phyloP scores from a whole-genome alignment of 2,329 filamentous ascomycete species.

The Pestalotiopsis sp. region DNA sequence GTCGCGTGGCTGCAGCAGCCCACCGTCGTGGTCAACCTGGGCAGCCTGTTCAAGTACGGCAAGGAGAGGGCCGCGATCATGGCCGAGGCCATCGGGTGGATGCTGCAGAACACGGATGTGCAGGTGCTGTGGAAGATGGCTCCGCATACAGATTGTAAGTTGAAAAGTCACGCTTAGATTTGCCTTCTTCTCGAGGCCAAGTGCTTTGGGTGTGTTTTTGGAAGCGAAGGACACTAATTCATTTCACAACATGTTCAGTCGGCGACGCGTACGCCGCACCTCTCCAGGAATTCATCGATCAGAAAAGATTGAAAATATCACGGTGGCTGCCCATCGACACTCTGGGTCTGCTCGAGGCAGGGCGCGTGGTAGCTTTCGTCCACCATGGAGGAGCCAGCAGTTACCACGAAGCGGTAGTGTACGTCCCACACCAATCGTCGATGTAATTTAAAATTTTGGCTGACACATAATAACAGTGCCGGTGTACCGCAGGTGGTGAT shows the following conservation, averaged over 20 bases:
- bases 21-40: constrained; percentile 31
- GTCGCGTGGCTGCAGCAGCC: constrained; percentile 24
- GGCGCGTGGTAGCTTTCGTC: constrained; percentile 10
- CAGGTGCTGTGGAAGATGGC: constrained; percentile 37
- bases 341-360: constrained; percentile 9
- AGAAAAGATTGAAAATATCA: background rate
- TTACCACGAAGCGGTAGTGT: constrained; percentile 16
- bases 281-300: background rate
- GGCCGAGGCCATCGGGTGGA: constrained; percentile 24
- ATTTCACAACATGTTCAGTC: background rate
- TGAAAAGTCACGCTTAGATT: background rate
- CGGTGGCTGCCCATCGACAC: constrained; percentile 12
- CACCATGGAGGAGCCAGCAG: constrained; percentile 16
- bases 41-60: constrained; percentile 24
- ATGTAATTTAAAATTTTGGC: background rate
- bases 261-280: background rate
- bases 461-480: background rate
- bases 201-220: too few relatives aligned
- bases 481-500: constrained; percentile 14
- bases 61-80: constrained; percentile 28
- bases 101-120: constrained; percentile 12
- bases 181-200: too few relatives aligned
- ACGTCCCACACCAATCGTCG: background rate
- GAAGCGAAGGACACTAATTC: background rate
- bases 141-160: background rate